Evolutionary conservation across 2,329 filamentous ascomycete genomes (phyloP).

Genomic region (Tolypocladium tropicale): DNA sequence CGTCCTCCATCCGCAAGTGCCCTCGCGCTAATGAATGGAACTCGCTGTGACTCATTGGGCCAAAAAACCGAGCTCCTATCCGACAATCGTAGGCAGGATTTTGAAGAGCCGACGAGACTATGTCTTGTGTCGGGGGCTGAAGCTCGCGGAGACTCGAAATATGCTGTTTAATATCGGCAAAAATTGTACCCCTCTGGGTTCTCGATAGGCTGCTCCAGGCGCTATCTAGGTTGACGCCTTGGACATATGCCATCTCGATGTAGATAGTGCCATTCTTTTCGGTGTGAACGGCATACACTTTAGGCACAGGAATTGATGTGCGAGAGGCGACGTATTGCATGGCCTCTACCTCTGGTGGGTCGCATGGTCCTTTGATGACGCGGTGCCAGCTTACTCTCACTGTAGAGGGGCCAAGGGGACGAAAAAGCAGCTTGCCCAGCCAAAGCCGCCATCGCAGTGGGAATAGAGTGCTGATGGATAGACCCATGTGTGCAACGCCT

Average conservation of each 20-base stretch:
- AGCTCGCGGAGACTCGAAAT: constrained; percentile 13
- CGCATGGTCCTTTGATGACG: constrained; percentile 19
- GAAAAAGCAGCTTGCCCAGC: constrained; percentile 15
- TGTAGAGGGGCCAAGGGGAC: constrained; percentile 4
- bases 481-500: constrained; percentile 14
- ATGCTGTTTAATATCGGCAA: constrained; percentile 13
- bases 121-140: constrained; percentile 9
- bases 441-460: constrained; percentile 14
- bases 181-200: constrained; percentile 9
- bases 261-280: constrained; percentile 7
- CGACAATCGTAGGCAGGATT: constrained; percentile 15
- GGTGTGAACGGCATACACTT: constrained; percentile 13
- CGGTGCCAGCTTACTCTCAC: constrained; percentile 16
- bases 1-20: constrained; percentile 11
- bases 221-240: constrained; percentile 8
- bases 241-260: constrained; percentile 17
- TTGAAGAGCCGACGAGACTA: constrained; percentile 14
- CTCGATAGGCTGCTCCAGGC: constrained; percentile 11
- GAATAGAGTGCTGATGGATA: constrained; percentile 13
- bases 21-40: constrained; percentile 15
- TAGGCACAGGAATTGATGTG: constrained; percentile 17
- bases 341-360: constrained; percentile 17
- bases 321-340: constrained; percentile 18
- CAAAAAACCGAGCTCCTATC: constrained; percentile 14
- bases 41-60: constrained; percentile 13